Base-by-base conservation (phyloP, 192 early-diverging fungal genomes). In the Oehlia diaphana region DNA sequence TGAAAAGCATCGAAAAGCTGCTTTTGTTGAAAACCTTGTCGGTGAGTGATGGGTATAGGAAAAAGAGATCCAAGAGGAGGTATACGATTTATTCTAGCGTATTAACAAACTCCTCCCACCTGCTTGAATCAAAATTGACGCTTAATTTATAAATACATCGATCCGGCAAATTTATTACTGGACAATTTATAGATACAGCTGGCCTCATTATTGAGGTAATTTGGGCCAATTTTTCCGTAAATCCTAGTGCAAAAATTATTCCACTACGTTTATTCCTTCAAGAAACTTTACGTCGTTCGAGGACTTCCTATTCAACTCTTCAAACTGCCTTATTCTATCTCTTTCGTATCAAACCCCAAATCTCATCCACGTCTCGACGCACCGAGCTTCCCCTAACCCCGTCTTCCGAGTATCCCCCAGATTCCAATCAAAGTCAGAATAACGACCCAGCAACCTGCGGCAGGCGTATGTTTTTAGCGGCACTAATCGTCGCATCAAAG, bases 401-500 rank as follows among this genome's bases (percentile, higher is more conserved):
- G 13, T 50, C 49, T 39, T 47, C 68, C 2, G 70, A 71, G 26
- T 19, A 42, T 73, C 77, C 23, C 3, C 35, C 47, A 23, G 61
- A 63, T 66, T 10, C 50, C 63, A 76, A 26, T 81, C 71, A 7
- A 61, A 68, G 28, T 77, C 81, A 19, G 67, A 81, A 16, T 76
- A 76, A 63, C 47, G 75, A 71, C 39, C 81, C 76, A 2, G 65
- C 70, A 7, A 70, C 76, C 10, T 94, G 93, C 69, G 93, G 91
- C 3, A 92, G 94, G 44, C 88, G 94, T 64, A 92, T 97, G 83
- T 97, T 96, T 84, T 84, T 96, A 12, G 90, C 93, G 23, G 88
- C 94, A 1, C 83, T 98, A 31, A 93, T 98, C 68, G 85, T 92
- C 50, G 95, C 97, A 9, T 94, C 94, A 75, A 98, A 98, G 80